These are phyloP conservation scores for Pseudogymnoascus sp. DNA, from an alignment of 2,329 filamentous ascomycete genomes.

Conservation along the genomic window DNA sequence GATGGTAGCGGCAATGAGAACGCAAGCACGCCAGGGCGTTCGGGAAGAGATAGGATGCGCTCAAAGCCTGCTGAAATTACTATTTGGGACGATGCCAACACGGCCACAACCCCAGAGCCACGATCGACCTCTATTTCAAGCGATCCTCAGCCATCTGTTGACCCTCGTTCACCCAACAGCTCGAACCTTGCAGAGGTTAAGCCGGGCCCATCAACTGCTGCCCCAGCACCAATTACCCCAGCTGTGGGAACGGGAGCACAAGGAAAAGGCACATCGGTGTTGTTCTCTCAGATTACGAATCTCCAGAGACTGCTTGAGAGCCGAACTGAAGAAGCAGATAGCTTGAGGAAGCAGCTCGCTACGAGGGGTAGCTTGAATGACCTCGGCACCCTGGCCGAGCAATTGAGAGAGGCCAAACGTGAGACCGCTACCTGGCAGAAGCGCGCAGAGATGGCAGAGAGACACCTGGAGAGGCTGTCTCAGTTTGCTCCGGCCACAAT, in stretches of 20 bases:
- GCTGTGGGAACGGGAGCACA: background rate
- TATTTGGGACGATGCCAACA: background rate
- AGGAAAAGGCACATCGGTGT: conserved; percentile 22
- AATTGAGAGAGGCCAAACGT: conserved; percentile 36
- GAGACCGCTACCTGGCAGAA: conserved; percentile 44
- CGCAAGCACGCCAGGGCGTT: background rate
- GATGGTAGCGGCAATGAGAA: background rate
- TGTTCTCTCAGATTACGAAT: conserved; percentile 42
- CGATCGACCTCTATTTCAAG: background rate
- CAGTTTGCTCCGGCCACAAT: background rate
- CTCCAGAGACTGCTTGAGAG: conserved; percentile 41
- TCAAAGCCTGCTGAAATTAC: background rate
- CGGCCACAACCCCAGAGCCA: background rate
- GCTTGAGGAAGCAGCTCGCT: conserved; percentile 40
- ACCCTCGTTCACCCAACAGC: background rate
- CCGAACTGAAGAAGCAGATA: conserved; percentile 38
- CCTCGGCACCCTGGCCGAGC: conserved; percentile 39
- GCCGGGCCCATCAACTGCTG: background rate
- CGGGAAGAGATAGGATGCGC: background rate
- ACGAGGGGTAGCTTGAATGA: conserved; percentile 25
- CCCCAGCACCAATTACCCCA: background rate
- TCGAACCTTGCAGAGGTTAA: background rate
- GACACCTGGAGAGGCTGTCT: conserved; percentile 35
- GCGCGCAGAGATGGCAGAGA: conserved; percentile 49
- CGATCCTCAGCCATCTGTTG: background rate